Evolutionary conservation across 495 filamentous ascomycete genomes (phyloP).

Genomic region (Tuber melanosporum): DNA sequence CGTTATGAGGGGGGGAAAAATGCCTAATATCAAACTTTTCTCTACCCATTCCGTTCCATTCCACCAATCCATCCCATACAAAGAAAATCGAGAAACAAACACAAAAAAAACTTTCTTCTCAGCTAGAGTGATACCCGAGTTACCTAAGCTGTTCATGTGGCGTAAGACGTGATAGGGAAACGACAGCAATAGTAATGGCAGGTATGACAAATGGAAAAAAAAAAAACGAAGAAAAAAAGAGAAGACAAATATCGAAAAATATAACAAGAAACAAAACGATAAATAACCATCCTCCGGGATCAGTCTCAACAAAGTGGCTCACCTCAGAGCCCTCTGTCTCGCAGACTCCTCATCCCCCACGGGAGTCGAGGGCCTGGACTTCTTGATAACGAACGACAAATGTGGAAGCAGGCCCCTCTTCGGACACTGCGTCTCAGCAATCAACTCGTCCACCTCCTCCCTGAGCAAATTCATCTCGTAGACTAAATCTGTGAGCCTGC

Average conservation of each 20-base stretch:
- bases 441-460: slow-evolving; percentile 37
- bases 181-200: not conserved
- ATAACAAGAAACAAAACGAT: not conserved
- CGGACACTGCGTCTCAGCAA: slow-evolving; percentile 39
- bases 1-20: slow-evolving; percentile 1
- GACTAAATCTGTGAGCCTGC: slow-evolving; percentile 36
- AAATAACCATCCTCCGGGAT: not conserved
- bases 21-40: slow-evolving; percentile 17
- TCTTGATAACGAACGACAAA: slow-evolving; percentile 36
- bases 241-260: not conserved
- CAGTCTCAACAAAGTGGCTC: not conserved
- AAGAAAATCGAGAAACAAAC: slow-evolving; percentile 12
- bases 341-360: slow-evolving; percentile 13
- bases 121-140: not conserved
- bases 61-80: not conserved
- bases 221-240: not conserved
- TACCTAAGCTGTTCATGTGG: not conserved
- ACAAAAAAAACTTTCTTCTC: not conserved
- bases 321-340: not conserved
- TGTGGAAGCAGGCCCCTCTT: slow-evolving; percentile 37
- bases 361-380: slow-evolving; percentile 27
- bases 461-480: slow-evolving; percentile 37
- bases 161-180: not conserved
- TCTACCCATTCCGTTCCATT: not conserved
- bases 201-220: not conserved